phyloP scores from a whole-genome alignment of 2,329 filamentous ascomycete genomes.

The Exophiala sp. region DNA sequence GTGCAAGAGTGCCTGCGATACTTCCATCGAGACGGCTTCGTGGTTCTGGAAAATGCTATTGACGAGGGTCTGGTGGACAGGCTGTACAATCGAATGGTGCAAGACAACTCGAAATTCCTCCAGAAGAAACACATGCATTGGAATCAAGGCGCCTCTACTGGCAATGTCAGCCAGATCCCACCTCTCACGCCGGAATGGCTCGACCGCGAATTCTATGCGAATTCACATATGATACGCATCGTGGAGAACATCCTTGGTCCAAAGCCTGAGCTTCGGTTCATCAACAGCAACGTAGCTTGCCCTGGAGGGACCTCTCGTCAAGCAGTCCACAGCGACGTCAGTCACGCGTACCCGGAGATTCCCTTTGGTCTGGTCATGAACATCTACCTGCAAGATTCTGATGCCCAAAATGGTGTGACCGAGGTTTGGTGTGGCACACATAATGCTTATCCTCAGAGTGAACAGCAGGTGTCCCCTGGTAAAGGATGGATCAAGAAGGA shows the following conservation, averaged over 20 bases:
- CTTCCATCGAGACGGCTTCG: constrained; percentile 36
- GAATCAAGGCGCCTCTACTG: constrained; percentile 33
- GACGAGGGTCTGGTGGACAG: constrained; percentile 32
- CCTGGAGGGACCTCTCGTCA: constrained; percentile 35
- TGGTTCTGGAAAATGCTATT: constrained; percentile 38
- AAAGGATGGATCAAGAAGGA: constrained; percentile 32
- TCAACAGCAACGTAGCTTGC: constrained; percentile 40
- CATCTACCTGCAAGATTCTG: constrained; percentile 44
- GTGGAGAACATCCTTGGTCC: constrained; percentile 37
- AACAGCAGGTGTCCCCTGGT: constrained; percentile 38
- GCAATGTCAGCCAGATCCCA: constrained; percentile 42
- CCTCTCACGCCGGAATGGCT: constrained; percentile 34
- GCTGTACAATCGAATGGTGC: constrained; percentile 58
- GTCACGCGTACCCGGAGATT: constrained; percentile 47
- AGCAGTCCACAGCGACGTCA: constrained; percentile 41
- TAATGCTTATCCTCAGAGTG: constrained; percentile 32
- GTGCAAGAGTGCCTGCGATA: constrained; percentile 16
- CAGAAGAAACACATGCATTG: constrained; percentile 31
- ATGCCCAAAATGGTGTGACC: constrained; percentile 46
- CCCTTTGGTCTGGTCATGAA: constrained; percentile 49
- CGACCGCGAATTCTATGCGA: constrained; percentile 36
- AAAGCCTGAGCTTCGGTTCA: constrained; percentile 35
- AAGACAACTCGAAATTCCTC: constrained; percentile 28
- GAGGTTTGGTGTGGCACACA: constrained; percentile 52
- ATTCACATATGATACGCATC: constrained; percentile 36